Conservation (phyloP, 2,329 filamentous ascomycete genomes). For the Didymella pinodella region DNA sequence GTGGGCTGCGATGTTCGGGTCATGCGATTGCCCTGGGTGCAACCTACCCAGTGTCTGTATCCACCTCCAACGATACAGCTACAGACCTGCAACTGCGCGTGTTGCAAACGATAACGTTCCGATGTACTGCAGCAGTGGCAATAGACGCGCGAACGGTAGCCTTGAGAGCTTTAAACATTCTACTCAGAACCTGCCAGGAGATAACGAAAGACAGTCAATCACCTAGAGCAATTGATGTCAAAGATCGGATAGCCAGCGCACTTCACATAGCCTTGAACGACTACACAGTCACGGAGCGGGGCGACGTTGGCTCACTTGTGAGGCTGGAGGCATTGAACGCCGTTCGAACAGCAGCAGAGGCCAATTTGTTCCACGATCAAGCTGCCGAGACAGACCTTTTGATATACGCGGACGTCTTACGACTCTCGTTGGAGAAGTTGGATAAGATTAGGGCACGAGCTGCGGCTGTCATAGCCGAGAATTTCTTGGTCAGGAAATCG, state of each 20-base stretch:
- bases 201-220: not conserved
- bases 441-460: slow-evolving; percentile 74
- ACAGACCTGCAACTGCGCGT: slow-evolving; percentile 36
- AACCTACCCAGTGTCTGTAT: slow-evolving; percentile 34
- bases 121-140: slow-evolving; percentile 48
- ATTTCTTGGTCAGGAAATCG: slow-evolving; percentile 14
- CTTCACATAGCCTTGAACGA: slow-evolving; percentile 71
- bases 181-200: slow-evolving; percentile 34
- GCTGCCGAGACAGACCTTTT: slow-evolving; percentile 24
- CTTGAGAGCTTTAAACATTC: slow-evolving; percentile 50
- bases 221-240: slow-evolving; percentile 24
- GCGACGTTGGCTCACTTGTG: slow-evolving; percentile 88
- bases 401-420: slow-evolving; percentile 59
- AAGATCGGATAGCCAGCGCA: slow-evolving; percentile 39
- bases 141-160: slow-evolving; percentile 57
- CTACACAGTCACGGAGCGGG: slow-evolving; percentile 87
- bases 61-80: not conserved
- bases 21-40: slow-evolving; percentile 57
- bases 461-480: slow-evolving; percentile 29
- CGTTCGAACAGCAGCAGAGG: slow-evolving; percentile 59
- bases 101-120: slow-evolving; percentile 46
- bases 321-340: slow-evolving; percentile 79
- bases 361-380: slow-evolving; percentile 25
- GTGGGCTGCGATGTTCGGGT: slow-evolving; percentile 52
- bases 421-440: slow-evolving; percentile 86